Evolutionary conservation across 2,329 filamentous ascomycete genomes (phyloP).

Genomic region (Lecanicillium sp.): DNA sequence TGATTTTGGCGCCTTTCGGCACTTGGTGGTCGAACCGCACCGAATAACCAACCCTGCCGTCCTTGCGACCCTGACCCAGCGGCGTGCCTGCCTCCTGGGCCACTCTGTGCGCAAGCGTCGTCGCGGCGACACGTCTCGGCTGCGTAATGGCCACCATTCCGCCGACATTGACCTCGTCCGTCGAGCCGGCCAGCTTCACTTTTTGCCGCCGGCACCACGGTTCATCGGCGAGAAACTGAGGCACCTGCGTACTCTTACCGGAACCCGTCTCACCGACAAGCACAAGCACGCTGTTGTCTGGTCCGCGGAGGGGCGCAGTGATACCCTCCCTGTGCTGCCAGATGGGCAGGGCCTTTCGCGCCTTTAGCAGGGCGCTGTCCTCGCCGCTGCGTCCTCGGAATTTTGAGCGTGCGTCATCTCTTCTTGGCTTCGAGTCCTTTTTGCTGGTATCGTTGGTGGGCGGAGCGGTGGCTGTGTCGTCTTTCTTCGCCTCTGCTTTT

Average conservation of each 20-base stretch:
- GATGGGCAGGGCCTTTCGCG: slow-evolving; percentile 69
- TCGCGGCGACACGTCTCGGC: slow-evolving; percentile 87
- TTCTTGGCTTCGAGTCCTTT: neutral
- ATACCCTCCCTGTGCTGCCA: slow-evolving; percentile 71
- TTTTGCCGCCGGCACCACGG: slow-evolving; percentile 66
- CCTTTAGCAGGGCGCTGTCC: slow-evolving; percentile 32
- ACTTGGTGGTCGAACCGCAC: slow-evolving; percentile 89
- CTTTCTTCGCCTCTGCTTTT: slow-evolving; percentile 5
- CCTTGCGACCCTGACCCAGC: slow-evolving; percentile 32
- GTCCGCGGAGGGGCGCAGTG: slow-evolving; percentile 47
- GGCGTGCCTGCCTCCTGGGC: slow-evolving; percentile 65
- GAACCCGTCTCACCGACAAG: slow-evolving; percentile 92
- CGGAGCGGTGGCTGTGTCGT: neutral
- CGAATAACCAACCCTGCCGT: slow-evolving; percentile 74
- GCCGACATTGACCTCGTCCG: slow-evolving; percentile 50
- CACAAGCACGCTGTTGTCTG: slow-evolving; percentile 66
- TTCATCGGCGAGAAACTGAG: slow-evolving; percentile 77
- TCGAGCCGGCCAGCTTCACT: slow-evolving; percentile 38
- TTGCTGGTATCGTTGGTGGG: neutral
- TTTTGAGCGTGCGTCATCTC: slow-evolving; percentile 3
- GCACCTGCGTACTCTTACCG: slow-evolving; percentile 94
- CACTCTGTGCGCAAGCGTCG: slow-evolving; percentile 81
- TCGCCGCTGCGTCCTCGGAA: slow-evolving; percentile 17
- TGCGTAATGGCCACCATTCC: slow-evolving; percentile 91
- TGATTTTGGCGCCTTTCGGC: slow-evolving; percentile 77